Conservation (phyloP, 345 rosid species). For the Hibiscus tridactylites region DNA sequence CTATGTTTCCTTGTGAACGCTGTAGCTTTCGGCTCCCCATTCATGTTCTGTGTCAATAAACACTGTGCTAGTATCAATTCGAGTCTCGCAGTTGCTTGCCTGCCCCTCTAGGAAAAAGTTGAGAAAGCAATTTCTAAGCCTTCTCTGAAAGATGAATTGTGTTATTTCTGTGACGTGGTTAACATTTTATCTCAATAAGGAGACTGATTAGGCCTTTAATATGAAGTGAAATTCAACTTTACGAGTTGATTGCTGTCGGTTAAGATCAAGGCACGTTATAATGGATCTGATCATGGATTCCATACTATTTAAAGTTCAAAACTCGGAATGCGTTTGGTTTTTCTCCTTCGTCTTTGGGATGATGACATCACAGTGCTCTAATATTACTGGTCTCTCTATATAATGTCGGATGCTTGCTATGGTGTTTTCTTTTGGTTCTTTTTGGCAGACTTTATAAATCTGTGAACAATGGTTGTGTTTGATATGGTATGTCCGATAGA, state of each 20-base stretch:
- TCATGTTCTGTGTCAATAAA: slow-evolving; percentile 39
- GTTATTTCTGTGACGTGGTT: not conserved
- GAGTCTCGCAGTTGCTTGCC: not conserved
- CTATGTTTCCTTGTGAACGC: slow-evolving; percentile 14
- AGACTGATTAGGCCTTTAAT: not conserved
- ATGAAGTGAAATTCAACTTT: not conserved
- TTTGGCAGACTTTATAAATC: not conserved
- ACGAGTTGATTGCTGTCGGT: not conserved
- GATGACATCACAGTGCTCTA: not conserved
- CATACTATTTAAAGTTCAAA: not conserved
- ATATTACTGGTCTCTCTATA: not conserved
- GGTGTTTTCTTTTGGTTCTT: not conserved
- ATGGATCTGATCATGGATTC: not conserved
- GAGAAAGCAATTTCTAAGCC: slow-evolving; percentile 16
- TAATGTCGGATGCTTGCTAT: not conserved
- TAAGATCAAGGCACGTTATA: not conserved
- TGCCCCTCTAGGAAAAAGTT: slow-evolving; percentile 5
- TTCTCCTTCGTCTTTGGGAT: not conserved
- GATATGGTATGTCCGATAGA: too few relatives aligned
- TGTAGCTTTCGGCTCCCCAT: slow-evolving; percentile 27
- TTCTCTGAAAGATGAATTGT: not conserved
- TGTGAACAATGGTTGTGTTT: not conserved
- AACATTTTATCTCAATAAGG: slow-evolving; percentile 1
- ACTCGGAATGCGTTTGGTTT: not conserved
- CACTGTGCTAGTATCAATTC: slow-evolving; percentile 11